Conservation (phyloP, 345 rosid species). For the Cardamine resedifolia region DNA sequence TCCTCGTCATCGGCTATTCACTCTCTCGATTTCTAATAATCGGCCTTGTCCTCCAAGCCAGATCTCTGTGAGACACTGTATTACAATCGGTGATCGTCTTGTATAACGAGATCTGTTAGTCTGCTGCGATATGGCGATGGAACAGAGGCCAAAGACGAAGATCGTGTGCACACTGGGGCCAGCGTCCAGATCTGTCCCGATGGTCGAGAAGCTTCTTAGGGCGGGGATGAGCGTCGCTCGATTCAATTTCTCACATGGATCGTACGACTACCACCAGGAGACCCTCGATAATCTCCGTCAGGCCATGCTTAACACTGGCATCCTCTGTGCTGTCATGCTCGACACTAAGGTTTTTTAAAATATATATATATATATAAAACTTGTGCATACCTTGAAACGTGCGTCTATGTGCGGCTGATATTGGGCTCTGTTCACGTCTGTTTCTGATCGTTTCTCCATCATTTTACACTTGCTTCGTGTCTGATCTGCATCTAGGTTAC, state of each 20-base stretch:
- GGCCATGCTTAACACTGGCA: slow-evolving; percentile 38
- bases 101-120: neutral
- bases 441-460: neutral
- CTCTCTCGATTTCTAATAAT: neutral
- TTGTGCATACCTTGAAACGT: neutral
- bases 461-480: neutral
- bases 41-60: neutral
- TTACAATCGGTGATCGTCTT: neutral
- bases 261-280: slow-evolving; percentile 57
- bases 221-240: slow-evolving; percentile 59
- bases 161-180: slow-evolving; percentile 70
- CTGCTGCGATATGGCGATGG: neutral
- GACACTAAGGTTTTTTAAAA: slow-evolving; percentile 40
- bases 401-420: neutral
- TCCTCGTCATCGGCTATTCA: neutral
- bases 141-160: slow-evolving; percentile 48
- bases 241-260: slow-evolving; percentile 64
- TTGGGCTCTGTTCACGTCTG: neutral
- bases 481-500: neutral
- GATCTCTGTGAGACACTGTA: neutral
- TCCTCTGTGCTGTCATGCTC: slow-evolving; percentile 48
- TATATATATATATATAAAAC: neutral
- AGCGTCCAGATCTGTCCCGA: slow-evolving; percentile 50
- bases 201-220: slow-evolving; percentile 53
- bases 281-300: slow-evolving; percentile 54